Conservation (phyloP, 345 rosid genomes). For the Hibiscus tridactylites region DNA sequence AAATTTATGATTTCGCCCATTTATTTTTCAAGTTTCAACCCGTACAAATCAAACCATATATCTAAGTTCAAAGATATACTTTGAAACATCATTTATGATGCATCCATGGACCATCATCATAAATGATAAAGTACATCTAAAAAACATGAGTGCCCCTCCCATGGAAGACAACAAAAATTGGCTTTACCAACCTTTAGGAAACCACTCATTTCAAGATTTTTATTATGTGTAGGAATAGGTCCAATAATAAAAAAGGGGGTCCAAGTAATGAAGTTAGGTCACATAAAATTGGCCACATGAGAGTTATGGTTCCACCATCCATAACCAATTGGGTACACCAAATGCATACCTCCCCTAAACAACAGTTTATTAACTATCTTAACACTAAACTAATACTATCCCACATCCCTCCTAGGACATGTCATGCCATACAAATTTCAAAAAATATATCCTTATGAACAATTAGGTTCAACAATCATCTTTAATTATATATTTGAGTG, state of each 20-base stretch:
- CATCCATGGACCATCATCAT: neutral
- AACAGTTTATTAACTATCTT: neutral
- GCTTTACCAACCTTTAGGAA: neutral
- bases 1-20: no score
- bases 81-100: neutral
- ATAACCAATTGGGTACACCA: slow-evolving; percentile 32
- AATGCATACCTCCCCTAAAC: neutral
- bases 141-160: neutral
- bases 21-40: no score
- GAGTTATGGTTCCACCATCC: slow-evolving; percentile 24
- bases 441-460: neutral
- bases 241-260: neutral
- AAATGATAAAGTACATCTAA: neutral
- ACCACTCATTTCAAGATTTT: neutral
- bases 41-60: no score
- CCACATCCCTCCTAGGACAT: neutral
- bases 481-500: no score
- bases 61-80: neutral
- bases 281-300: neutral
- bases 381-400: neutral
- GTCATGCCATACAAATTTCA: neutral
- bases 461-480: neutral
- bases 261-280: neutral
- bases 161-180: neutral
- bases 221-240: neutral